These are phyloP conservation scores for Caloboletus firmus DNA, from an alignment of 1,284 basidiomycete genomes.

Conservation along the genomic window DNA sequence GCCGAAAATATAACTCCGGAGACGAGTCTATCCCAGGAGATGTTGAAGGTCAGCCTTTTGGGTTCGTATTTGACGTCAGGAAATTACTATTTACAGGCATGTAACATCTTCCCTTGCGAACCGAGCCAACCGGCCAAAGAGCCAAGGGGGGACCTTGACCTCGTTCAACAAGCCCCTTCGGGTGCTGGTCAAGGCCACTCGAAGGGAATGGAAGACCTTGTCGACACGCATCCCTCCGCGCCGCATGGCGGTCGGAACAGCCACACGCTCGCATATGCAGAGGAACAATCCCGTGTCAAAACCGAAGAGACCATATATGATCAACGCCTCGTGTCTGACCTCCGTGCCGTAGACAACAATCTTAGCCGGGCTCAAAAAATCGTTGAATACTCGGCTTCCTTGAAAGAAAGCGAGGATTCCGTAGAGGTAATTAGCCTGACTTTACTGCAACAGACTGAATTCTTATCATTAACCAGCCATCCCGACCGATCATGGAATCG, in stretches of 20 bases:
- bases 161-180: neutral
- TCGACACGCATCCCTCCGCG: constrained; percentile 7
- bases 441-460: neutral
- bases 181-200: too few relatives aligned
- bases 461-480: constrained; percentile 15
- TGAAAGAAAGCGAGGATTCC: constrained; percentile 2
- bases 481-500: constrained; percentile 1
- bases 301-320: neutral
- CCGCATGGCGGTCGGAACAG: constrained; percentile 5
- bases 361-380: neutral
- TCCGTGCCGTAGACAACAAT: neutral
- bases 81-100: constrained; percentile 11
- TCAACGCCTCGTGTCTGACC: neutral
- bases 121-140: constrained; percentile 1
- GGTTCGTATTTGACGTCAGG: neutral
- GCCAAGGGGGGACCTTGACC: neutral
- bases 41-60: constrained; percentile 16
- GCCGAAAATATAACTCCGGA: neutral
- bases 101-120: neutral
- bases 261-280: too few relatives aligned
- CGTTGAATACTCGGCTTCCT: neutral
- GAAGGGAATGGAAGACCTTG: too few relatives aligned
- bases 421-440: constrained; percentile 12
- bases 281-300: constrained; percentile 4
- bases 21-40: neutral